phyloP scores from a whole-genome alignment of 2,329 filamentous ascomycete species.

The Lachnellula hyalina region DNA sequence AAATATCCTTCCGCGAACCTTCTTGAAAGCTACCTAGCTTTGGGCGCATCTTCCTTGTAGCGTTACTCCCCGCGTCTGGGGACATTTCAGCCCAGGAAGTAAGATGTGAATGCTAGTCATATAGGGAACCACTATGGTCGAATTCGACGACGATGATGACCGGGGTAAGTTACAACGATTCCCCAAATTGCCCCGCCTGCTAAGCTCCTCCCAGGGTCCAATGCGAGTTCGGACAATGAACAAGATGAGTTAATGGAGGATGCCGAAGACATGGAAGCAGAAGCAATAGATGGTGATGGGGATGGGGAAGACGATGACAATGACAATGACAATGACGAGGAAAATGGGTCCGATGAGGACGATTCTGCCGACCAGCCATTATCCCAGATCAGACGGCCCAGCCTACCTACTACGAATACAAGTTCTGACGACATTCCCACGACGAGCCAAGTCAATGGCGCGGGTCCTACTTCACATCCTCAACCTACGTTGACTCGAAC shows the following conservation, averaged over 20 bases:
- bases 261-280: constrained; percentile 33
- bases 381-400: constrained; percentile 24
- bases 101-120: constrained; percentile 12
- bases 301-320: constrained; percentile 31
- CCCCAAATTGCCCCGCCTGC: background rate
- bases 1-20: background rate
- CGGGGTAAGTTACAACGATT: constrained; percentile 19
- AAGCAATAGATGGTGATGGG: constrained; percentile 31
- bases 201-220: constrained; percentile 30
- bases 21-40: background rate
- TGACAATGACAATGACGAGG: constrained; percentile 36
- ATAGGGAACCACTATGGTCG: constrained; percentile 23
- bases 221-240: constrained; percentile 45
- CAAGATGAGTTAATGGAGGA: constrained; percentile 55
- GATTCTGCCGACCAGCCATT: constrained; percentile 39
- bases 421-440: constrained; percentile 26
- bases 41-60: background rate
- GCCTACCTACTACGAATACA: constrained; percentile 23
- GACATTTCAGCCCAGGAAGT: background rate
- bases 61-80: background rate
- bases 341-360: constrained; percentile 47
- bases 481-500: constrained; percentile 24
- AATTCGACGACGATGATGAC: constrained; percentile 31
- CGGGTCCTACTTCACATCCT: constrained; percentile 28
- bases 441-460: constrained; percentile 23